These are phyloP conservation scores for Jamesozyma lodderae DNA, from an alignment of 805 yeast species.

Conservation along the genomic window DNA sequence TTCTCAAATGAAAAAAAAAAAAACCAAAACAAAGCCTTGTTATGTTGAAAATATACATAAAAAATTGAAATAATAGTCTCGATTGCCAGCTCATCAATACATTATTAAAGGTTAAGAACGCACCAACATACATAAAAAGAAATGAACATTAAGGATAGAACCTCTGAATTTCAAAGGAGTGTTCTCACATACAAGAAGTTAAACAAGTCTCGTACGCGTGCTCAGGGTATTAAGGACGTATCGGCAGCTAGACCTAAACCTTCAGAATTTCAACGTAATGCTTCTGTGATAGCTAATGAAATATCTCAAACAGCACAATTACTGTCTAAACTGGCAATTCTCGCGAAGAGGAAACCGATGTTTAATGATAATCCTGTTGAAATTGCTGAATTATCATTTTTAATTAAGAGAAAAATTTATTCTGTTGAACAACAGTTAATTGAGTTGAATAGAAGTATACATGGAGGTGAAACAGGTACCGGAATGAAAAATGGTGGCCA, in stretches of 20 bases:
- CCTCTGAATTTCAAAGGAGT: conserved; percentile 87
- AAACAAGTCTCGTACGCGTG: conserved; percentile 49
- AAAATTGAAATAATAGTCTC: no score
- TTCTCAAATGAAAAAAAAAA: no score
- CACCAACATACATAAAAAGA: background rate
- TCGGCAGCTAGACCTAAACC: background rate
- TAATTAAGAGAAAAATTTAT: conserved; percentile 40
- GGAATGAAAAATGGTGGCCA: conserved; percentile 32
- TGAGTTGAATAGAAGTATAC: conserved; percentile 51
- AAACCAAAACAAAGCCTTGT: no score
- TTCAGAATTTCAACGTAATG: conserved; percentile 60
- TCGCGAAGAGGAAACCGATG: conserved; percentile 84
- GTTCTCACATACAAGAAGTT: conserved; percentile 66
- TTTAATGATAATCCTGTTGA: conserved; percentile 93
- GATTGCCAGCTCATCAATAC: background rate
- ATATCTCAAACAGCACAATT: conserved; percentile 78
- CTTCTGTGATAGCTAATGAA: conserved; percentile 79
- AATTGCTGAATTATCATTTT: conserved; percentile 82
- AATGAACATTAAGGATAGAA: conserved; percentile 60
- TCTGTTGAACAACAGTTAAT: conserved; percentile 76
- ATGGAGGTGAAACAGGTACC: background rate
- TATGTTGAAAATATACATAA: no score
- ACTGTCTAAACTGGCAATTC: conserved; percentile 63
- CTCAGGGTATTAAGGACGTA: background rate
- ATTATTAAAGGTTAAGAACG: background rate